Percentiles rank a stretch among this genome's conserved stretches.
Evolutionary conservation across 176 grass and related monocot species (phyloP).

Genomic region (Hyparrhenia diplandra): DNA sequence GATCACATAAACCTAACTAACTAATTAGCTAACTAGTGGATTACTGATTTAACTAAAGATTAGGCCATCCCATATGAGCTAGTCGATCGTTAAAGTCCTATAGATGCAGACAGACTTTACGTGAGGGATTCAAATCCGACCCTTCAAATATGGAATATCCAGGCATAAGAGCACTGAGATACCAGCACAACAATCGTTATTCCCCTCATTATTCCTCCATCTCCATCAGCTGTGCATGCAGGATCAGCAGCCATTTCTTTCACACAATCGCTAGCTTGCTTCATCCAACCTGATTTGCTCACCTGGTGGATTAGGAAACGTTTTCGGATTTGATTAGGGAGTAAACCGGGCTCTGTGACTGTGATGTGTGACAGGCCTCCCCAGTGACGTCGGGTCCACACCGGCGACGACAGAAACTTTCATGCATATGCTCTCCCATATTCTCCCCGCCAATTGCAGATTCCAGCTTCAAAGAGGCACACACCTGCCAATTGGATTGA

Average conservation of each 20-base stretch:
- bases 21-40: too few relatives aligned
- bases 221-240: not conserved
- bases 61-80: too few relatives aligned
- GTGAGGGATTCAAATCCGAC: not conserved
- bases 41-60: too few relatives aligned
- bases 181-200: slow-evolving; percentile 21
- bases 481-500: not conserved
- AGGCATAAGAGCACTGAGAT: slow-evolving; percentile 13
- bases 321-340: not conserved
- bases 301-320: not conserved
- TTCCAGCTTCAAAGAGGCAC: not conserved
- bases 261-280: not conserved
- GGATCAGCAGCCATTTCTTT: slow-evolving; percentile 1
- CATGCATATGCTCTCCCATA: slow-evolving; percentile 15
- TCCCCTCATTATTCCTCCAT: slow-evolving; percentile 16
- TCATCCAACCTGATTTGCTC: slow-evolving; percentile 4
- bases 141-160: slow-evolving; percentile 35
- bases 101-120: too few relatives aligned
- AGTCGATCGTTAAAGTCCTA: too few relatives aligned
- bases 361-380: not conserved
- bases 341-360: not conserved
- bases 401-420: not conserved
- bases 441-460: not conserved
- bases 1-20: too few relatives aligned
- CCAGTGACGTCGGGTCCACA: not conserved